Evolutionary conservation across 176 grass and related monocot species (phyloP), one percentile per base, ranked within the genome.

Genomic region (Miscanthus lutarioriparius): DNA sequence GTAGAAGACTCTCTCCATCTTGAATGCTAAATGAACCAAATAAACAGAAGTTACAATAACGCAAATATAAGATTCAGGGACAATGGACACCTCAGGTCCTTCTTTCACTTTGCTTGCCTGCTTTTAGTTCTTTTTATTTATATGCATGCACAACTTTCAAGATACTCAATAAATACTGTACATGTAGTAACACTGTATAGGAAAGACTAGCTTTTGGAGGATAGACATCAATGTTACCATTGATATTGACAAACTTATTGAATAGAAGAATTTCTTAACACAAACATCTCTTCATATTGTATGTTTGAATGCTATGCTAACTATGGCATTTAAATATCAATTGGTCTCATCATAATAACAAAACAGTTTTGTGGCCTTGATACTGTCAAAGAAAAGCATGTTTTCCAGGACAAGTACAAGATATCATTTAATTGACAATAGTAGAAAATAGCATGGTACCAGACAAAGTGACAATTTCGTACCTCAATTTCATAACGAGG

Each of bases 1-100:
- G 74, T 85, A 69, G 94, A 89, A 82, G 87, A 86, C 87, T 91
- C 79, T n/a, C n/a, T 91, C 30, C 35, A 69, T 41, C 88, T 86
- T 63, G 82, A 45, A 77, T 73, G 37, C 37, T 70, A 37, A 41
- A 40, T 23, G 4, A 39, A 70, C 20, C 36, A 40, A 41, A 70
- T 23, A 70, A 38, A 70, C 17, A 38, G 17, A 76, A 35, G 38
- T 91, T 33, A 69, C 19, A 70, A 68, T 22, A 74, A 87, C 71
- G 67, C 67, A 43, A 12, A 75, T 10, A 69, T 8, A 67, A 30
- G 14, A 81, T 72, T 82, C 49, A 12, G 27, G 26, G 20, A 63
- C 47, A 79, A 20, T 19, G n/a, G 70, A 45, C 10, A 49, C 35
- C 11, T 86, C 22, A 51, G 10, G 33, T 35, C 51, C 58, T 26